Conservation (phyloP, 2,329 filamentous ascomycete species). For the Fusarium bactridioides region DNA sequence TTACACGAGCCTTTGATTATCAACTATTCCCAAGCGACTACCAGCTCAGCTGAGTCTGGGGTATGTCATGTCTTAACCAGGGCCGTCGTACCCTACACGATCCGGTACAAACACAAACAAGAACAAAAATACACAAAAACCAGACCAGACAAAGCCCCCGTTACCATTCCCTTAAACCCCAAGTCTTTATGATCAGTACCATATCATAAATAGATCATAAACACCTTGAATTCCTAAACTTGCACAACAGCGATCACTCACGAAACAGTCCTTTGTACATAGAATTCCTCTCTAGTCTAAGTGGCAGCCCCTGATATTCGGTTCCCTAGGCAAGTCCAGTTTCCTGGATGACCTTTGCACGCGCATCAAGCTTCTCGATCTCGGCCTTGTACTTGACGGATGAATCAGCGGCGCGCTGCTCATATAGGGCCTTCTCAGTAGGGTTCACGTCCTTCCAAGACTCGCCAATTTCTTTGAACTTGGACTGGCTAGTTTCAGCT, state of each 20-base stretch:
- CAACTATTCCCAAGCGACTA: background rate
- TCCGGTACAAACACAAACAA: conserved; percentile 14
- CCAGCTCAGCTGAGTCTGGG: background rate
- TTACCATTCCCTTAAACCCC: conserved; percentile 3
- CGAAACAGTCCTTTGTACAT: background rate
- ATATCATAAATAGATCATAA: conserved; percentile 12
- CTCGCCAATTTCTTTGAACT: conserved; percentile 35
- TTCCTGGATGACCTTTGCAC: conserved; percentile 44
- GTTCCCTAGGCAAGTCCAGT: conserved; percentile 22
- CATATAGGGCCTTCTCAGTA: conserved; percentile 53
- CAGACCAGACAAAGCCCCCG: background rate
- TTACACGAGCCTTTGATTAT: background rate
- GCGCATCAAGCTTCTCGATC: conserved; percentile 39
- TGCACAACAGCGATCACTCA: background rate
- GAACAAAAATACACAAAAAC: conserved; percentile 12
- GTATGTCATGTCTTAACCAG: background rate
- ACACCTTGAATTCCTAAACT: background rate
- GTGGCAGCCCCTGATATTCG: conserved; percentile 14
- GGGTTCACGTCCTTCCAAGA: conserved; percentile 56
- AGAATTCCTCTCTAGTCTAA: background rate
- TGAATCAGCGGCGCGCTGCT: conserved; percentile 40
- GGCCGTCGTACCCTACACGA: conserved; percentile 6
- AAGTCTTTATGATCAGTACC: conserved; percentile 4
- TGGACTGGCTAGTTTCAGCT: background rate
- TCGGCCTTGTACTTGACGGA: conserved; percentile 24